A percentile compares a stretch with the other conserved stretches of the same genome.
Evolutionary conservation across 1,284 basidiomycete genomes (phyloP).

Genomic region (Puccinia coronata): DNA sequence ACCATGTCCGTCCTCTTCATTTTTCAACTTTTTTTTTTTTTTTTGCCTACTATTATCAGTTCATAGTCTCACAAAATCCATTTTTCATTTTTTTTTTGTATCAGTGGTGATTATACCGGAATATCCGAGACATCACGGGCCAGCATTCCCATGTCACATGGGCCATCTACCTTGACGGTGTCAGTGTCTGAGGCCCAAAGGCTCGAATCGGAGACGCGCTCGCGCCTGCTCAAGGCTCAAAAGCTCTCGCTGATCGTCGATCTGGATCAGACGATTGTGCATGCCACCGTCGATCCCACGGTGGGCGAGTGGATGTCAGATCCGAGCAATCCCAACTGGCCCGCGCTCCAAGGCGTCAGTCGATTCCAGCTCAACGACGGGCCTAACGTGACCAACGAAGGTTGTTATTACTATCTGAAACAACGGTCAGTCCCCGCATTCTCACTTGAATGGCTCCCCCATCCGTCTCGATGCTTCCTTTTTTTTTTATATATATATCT

Average conservation of each 20-base stretch:
- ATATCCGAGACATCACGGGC: conserved; percentile 76
- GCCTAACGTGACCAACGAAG: conserved; percentile 65
- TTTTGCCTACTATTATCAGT: not conserved
- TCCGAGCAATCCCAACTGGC: conserved; percentile 55
- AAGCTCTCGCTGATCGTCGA: conserved; percentile 95
- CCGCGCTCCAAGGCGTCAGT: conserved; percentile 40
- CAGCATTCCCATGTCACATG: conserved; percentile 79
- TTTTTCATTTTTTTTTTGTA: conserved; percentile 37
- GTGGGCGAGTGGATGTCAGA: conserved; percentile 95
- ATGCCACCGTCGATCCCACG: conserved; percentile 97
- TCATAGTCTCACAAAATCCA: not conserved
- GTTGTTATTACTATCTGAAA: conserved; percentile 91
- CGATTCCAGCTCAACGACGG: conserved; percentile 34
- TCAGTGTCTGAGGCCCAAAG: conserved; percentile 72
- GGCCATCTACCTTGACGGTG: conserved; percentile 59
- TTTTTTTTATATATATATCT: not conserved
- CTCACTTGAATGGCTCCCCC: not conserved
- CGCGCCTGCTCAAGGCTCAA: conserved; percentile 72
- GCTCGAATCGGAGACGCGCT: conserved; percentile 77
- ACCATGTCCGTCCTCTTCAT: conserved; percentile 70
- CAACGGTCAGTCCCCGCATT: conserved; percentile 68
- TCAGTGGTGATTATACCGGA: conserved; percentile 79
- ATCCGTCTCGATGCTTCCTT: not conserved
- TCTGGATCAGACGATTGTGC: conserved; percentile 97
- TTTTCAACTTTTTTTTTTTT: not conserved